phyloP scores from a whole-genome alignment of 768 basidiomycete species.

The Floccularia luteovirens region DNA sequence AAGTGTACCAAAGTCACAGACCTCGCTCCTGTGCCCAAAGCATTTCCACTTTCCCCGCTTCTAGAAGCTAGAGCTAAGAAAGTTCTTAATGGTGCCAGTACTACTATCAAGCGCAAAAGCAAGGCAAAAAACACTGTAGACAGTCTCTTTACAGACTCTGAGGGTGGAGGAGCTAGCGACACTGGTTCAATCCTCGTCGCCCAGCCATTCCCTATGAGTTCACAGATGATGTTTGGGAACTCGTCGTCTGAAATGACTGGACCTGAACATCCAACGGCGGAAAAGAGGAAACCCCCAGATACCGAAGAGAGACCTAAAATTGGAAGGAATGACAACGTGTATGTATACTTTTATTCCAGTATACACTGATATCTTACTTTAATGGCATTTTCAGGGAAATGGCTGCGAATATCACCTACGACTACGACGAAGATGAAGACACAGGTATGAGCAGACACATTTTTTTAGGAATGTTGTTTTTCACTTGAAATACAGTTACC shows the following conservation, averaged over 20 bases:
- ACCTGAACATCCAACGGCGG: conserved; percentile 5
- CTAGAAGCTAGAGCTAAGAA: neutral
- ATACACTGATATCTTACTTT: neutral
- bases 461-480: neutral
- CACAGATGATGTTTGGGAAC: conserved; percentile 33
- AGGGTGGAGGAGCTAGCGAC: neutral
- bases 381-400: neutral
- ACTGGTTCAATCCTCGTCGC: neutral
- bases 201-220: conserved; percentile 32
- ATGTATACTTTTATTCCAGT: conserved; percentile 3
- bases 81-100: no score
- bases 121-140: neutral
- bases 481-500: conserved; percentile 32
- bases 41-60: neutral
- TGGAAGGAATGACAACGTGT: conserved; percentile 16
- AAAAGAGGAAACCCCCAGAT: conserved; percentile 19
- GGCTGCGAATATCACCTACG: conserved; percentile 4
- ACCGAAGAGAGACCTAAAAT: conserved; percentile 21
- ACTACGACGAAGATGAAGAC: conserved; percentile 21
- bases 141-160: neutral
- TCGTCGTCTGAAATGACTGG: conserved; percentile 9
- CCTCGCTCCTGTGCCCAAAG: neutral
- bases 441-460: conserved; percentile 32
- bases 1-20: no score
- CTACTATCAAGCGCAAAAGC: no score